Percentiles rank a stretch among this genome's conserved stretches.
Evolutionary conservation across 2,329 filamentous ascomycete species (phyloP).

Genomic region (Cordyceps fumosorosea): DNA sequence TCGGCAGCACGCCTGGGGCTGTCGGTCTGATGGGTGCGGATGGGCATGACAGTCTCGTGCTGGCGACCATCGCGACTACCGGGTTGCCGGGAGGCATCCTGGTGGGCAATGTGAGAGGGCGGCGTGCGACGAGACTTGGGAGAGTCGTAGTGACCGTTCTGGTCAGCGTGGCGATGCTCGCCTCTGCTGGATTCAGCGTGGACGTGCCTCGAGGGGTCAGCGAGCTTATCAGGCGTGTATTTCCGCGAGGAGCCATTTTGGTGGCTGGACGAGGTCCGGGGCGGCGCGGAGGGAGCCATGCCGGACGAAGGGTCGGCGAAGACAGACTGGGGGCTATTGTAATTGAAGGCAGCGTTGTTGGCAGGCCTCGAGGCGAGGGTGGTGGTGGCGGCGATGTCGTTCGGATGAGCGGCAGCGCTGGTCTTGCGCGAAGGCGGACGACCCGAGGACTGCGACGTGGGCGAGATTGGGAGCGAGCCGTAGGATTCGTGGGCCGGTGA

Average conservation of each 20-base stretch:
- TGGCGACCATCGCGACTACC: slow-evolving; percentile 33
- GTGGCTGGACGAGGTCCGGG: slow-evolving; percentile 70
- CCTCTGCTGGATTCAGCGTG: slow-evolving; percentile 30
- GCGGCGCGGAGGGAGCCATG: slow-evolving; percentile 67
- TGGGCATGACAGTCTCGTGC: slow-evolving; percentile 34
- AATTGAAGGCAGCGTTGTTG: slow-evolving; percentile 36
- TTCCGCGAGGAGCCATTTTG: slow-evolving; percentile 38
- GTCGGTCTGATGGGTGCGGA: slow-evolving; percentile 35
- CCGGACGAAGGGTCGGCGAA: slow-evolving; percentile 43
- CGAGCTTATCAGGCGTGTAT: slow-evolving; percentile 38
- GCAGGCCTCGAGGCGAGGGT: slow-evolving; percentile 44
- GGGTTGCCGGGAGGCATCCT: slow-evolving; percentile 35
- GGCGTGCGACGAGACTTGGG: slow-evolving; percentile 24
- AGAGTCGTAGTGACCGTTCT: slow-evolving; percentile 23
- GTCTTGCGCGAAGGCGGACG: slow-evolving; percentile 46
- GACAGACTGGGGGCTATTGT: slow-evolving; percentile 34
- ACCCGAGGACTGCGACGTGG: slow-evolving; percentile 30
- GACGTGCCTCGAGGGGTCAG: slow-evolving; percentile 36
- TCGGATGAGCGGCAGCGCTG: slow-evolving; percentile 30
- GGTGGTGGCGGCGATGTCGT: slow-evolving; percentile 34
- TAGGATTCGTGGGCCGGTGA: slow-evolving; percentile 50
- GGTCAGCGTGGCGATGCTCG: slow-evolving; percentile 27
- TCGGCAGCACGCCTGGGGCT: slow-evolving; percentile 59
- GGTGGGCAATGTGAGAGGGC: slow-evolving; percentile 20
- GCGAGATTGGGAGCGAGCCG: slow-evolving; percentile 35